A percentile compares a stretch with the other conserved stretches of the same genome.
These are phyloP conservation scores for Xylariales sp. DNA, from an alignment of 2,329 filamentous ascomycete genomes.

Conservation along the genomic window DNA sequence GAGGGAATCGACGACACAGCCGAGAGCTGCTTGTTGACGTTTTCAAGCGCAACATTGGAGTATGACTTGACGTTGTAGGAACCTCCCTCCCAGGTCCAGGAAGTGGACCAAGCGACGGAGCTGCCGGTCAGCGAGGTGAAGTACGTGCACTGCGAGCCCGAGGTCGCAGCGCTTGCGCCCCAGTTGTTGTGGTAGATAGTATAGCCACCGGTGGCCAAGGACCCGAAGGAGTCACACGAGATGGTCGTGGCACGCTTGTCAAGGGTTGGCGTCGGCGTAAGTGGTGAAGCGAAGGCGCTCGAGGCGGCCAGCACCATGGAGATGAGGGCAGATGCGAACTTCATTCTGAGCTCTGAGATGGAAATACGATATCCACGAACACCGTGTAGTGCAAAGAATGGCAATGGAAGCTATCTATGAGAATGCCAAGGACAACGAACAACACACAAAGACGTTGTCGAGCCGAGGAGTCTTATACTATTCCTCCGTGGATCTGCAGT, in stretches of 20 bases:
- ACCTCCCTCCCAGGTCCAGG: conserved; percentile 39
- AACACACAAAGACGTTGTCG: too few species aligned
- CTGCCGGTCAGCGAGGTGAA: conserved; percentile 29
- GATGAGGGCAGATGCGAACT: conserved; percentile 13
- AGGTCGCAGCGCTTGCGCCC: conserved; percentile 32
- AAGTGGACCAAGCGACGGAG: conserved; percentile 37
- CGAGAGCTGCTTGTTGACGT: conserved; percentile 27
- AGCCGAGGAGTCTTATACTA: neutral
- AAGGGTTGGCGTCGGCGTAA: conserved; percentile 25
- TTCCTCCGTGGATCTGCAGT: neutral
- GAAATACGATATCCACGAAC: neutral
- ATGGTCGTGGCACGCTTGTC: conserved; percentile 29
- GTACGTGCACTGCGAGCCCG: conserved; percentile 38
- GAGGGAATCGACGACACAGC: conserved; percentile 31
- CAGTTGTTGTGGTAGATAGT: conserved; percentile 51
- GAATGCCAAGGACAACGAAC: neutral
- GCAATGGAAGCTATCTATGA: neutral
- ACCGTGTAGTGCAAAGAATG: neutral
- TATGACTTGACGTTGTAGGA: conserved; percentile 39
- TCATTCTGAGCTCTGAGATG: conserved; percentile 5
- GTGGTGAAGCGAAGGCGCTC: conserved; percentile 14
- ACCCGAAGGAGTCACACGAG: conserved; percentile 35
- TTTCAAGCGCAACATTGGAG: conserved; percentile 36
- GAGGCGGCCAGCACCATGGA: conserved; percentile 25
- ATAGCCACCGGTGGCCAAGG: conserved; percentile 33